These are phyloP conservation scores for Lagerstroemia speciosa DNA, from an alignment of 345 rosid species.

Conservation along the genomic window DNA sequence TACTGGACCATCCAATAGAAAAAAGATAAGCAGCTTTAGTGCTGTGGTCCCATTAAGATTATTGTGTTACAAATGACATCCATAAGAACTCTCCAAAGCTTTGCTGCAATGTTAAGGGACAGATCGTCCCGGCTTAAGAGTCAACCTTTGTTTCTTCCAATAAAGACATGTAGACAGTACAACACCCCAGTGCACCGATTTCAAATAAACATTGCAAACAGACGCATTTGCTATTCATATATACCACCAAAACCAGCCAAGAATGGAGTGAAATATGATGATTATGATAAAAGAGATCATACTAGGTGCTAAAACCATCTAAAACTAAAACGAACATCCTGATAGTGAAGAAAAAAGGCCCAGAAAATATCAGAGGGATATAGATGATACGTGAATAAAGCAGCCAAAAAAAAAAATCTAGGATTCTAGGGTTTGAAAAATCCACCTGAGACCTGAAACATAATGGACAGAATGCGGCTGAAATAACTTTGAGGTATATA, in stretches of 20 bases:
- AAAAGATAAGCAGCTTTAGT: background rate
- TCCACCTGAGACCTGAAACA: background rate
- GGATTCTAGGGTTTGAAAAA: background rate
- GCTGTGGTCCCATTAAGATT: background rate
- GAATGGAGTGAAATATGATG: background rate
- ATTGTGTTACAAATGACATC: background rate
- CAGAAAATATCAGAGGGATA: too few relatives aligned
- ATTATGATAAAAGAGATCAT: background rate
- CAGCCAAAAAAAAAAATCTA: background rate
- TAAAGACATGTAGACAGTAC: background rate
- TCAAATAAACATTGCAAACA: background rate
- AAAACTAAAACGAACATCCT: too few relatives aligned
- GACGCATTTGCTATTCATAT: background rate
- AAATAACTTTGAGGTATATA: background rate
- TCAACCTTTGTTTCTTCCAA: background rate
- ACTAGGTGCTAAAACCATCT: background rate
- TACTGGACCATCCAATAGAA: background rate
- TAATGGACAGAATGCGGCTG: background rate
- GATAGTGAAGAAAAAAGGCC: too few relatives aligned
- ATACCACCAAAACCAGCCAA: background rate
- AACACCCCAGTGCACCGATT: background rate
- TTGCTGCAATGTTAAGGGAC: background rate
- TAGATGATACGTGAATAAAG: background rate
- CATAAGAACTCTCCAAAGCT: background rate
- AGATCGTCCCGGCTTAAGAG: background rate